A percentile compares a stretch with the other conserved stretches of the same genome.
Conservation (phyloP, 2,329 filamentous ascomycete genomes). For the Ustulina deusta region DNA sequence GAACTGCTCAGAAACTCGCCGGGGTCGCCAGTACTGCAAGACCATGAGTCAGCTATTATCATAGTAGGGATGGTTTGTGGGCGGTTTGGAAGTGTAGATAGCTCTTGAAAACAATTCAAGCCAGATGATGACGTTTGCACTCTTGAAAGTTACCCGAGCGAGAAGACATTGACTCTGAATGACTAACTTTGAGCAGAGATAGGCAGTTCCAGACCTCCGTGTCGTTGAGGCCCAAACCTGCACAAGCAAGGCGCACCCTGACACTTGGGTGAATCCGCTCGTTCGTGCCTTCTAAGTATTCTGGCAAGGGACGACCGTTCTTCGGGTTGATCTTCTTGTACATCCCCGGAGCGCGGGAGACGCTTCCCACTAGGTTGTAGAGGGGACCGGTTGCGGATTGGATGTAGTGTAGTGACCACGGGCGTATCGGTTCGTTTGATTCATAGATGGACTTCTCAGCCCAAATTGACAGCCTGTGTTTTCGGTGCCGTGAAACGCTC, state of each 20-base stretch:
- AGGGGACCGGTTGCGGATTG: constrained; percentile 54
- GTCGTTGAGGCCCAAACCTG: constrained; percentile 64
- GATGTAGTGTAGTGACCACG: constrained; percentile 62
- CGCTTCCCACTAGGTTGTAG: constrained; percentile 59
- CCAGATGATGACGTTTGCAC: no score
- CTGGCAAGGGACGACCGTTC: constrained; percentile 52
- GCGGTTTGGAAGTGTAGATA: not conserved
- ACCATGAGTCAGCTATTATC: constrained; percentile 4
- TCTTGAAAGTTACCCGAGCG: not conserved
- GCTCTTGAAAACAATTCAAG: not conserved
- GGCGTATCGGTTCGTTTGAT: constrained; percentile 60
- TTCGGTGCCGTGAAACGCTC: constrained; percentile 14
- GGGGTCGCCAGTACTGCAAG: constrained; percentile 57
- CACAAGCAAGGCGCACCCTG: constrained; percentile 63
- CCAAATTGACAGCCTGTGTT: constrained; percentile 50
- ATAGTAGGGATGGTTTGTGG: not conserved
- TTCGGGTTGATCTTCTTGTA: constrained; percentile 60
- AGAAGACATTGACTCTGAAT: not conserved
- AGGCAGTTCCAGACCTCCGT: constrained; percentile 59
- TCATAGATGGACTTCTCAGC: constrained; percentile 62
- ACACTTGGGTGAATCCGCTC: constrained; percentile 68
- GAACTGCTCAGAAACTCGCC: constrained; percentile 50
- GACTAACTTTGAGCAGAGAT: constrained; percentile 53
- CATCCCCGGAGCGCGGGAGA: constrained; percentile 60
- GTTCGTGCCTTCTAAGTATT: constrained; percentile 64